Evolutionary conservation across 768 basidiomycete species (phyloP).

Genomic region (Panellus pusillus): DNA sequence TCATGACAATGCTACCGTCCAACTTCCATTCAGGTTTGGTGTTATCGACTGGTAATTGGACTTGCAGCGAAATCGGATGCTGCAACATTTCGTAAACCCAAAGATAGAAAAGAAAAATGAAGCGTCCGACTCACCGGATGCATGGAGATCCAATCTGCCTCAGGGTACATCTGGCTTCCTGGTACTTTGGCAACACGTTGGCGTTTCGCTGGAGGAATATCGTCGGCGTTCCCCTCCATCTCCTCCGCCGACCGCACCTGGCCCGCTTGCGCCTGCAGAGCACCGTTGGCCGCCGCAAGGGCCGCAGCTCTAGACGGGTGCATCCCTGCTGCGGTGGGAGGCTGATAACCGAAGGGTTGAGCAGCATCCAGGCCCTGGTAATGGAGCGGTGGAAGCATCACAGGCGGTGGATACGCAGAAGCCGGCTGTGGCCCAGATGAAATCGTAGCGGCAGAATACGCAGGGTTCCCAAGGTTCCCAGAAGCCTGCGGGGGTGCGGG

Average conservation of each 20-base stretch:
- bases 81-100: conserved; percentile 25
- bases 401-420: conserved; percentile 68
- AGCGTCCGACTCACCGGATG: conserved; percentile 61
- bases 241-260: conserved; percentile 80
- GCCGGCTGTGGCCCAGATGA: conserved; percentile 93
- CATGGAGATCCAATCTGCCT: conserved; percentile 87
- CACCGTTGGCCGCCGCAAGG: conserved; percentile 52
- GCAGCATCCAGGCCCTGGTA: conserved; percentile 77
- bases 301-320: conserved; percentile 68
- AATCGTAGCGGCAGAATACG: conserved; percentile 81
- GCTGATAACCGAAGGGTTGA: conserved; percentile 80
- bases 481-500: conserved; percentile 67
- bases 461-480: conserved; percentile 35
- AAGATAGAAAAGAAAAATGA: neutral
- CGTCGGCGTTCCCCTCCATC: conserved; percentile 67
- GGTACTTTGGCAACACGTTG: conserved; percentile 85
- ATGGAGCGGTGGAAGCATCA: conserved; percentile 84
- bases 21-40: conserved; percentile 93
- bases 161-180: conserved; percentile 81
- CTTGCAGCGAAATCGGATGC: conserved; percentile 83
- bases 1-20: conserved; percentile 72
- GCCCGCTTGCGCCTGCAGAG: conserved; percentile 55
- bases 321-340: conserved; percentile 58
- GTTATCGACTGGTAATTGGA: conserved; percentile 82
- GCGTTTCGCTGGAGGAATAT: conserved; percentile 81